phyloP scores from a whole-genome alignment of 768 basidiomycete species.

The Agrocybe pediades region DNA sequence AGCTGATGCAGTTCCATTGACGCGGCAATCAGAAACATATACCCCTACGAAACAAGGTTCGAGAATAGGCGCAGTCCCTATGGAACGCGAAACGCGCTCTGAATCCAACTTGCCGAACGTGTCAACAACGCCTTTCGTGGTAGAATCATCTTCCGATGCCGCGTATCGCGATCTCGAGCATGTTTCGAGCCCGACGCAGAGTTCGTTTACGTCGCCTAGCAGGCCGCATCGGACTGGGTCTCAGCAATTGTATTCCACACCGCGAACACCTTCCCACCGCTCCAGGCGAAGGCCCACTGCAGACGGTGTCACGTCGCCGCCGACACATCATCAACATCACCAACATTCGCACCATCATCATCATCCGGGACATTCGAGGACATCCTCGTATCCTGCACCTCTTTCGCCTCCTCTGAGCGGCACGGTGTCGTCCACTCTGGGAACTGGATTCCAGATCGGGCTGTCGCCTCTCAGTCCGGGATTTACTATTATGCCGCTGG shows the following conservation, averaged over 20 bases:
- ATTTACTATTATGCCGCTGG: conserved; percentile 65
- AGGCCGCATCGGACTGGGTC: conserved; percentile 14
- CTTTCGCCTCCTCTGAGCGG: conserved; percentile 36
- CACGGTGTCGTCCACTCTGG: conserved; percentile 33
- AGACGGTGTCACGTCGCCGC: conserved; percentile 12
- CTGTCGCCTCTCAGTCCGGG: conserved; percentile 76
- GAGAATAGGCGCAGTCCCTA: conserved; percentile 23
- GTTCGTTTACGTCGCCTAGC: conserved; percentile 6
- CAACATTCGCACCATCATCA: conserved; percentile 14
- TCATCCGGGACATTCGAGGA: conserved; percentile 17
- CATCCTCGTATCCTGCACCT: conserved; percentile 19
- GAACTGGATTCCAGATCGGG: conserved; percentile 72
- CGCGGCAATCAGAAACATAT: conserved; percentile 3
- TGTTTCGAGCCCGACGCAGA: conserved; percentile 8
- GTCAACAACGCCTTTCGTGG: conserved; percentile 1
- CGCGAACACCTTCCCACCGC: conserved; percentile 14
- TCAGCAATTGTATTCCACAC: conserved; percentile 17
- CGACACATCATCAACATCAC: conserved; percentile 14
- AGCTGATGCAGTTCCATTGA: conserved; percentile 1
- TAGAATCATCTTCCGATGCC: conserved; percentile 8
- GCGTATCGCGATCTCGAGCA: not conserved
- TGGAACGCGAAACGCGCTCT: conserved; percentile 34
- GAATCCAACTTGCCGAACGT: conserved; percentile 27
- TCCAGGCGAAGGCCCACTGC: conserved; percentile 4
- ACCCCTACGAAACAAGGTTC: conserved; percentile 4